Evolutionary conservation across 768 basidiomycete species (phyloP).

Genomic region (Clitopilus hobsonii): DNA sequence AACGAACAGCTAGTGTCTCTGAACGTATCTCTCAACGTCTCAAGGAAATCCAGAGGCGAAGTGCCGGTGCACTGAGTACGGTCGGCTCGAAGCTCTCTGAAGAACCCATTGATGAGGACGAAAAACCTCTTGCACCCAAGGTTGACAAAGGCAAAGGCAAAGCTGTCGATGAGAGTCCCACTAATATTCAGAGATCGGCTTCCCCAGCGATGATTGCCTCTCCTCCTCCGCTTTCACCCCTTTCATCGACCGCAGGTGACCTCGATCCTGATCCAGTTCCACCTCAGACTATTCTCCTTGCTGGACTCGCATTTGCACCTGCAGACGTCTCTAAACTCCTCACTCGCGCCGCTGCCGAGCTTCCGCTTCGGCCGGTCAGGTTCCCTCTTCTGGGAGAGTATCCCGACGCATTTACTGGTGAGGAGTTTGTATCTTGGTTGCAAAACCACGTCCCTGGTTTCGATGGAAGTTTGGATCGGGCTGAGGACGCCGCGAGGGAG

Average conservation of each 20-base stretch:
- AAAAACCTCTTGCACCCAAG: constrained; percentile 41
- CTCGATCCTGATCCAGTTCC: constrained; percentile 46
- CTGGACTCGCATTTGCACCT: constrained; percentile 67
- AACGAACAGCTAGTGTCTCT: constrained; percentile 74
- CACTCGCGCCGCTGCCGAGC: constrained; percentile 62
- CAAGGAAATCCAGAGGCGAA: constrained; percentile 68
- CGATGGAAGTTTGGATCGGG: constrained; percentile 70
- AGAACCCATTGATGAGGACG: constrained; percentile 25
- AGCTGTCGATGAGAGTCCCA: constrained; percentile 37
- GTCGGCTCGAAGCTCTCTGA: constrained; percentile 20
- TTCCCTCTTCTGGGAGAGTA: constrained; percentile 84
- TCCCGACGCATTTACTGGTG: constrained; percentile 81
- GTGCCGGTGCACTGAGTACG: constrained; percentile 28
- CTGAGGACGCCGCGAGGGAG: constrained; percentile 68
- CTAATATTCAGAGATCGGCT: constrained; percentile 8
- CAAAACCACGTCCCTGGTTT: constrained; percentile 74
- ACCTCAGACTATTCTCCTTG: constrained; percentile 61
- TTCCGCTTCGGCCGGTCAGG: constrained; percentile 67
- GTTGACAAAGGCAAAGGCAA: constrained; percentile 86
- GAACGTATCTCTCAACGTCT: constrained; percentile 85
- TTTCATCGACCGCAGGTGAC: constrained; percentile 8
- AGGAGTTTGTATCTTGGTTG: constrained; percentile 85
- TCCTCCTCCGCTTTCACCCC: constrained; percentile 63
- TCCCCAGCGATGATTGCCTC: constrained; percentile 38
- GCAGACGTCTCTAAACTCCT: constrained; percentile 66